Percentiles rank a stretch among this genome's conserved stretches.
phyloP scores from a whole-genome alignment of 371 early-diverging fungal genomes.

The Mortierella sp. region DNA sequence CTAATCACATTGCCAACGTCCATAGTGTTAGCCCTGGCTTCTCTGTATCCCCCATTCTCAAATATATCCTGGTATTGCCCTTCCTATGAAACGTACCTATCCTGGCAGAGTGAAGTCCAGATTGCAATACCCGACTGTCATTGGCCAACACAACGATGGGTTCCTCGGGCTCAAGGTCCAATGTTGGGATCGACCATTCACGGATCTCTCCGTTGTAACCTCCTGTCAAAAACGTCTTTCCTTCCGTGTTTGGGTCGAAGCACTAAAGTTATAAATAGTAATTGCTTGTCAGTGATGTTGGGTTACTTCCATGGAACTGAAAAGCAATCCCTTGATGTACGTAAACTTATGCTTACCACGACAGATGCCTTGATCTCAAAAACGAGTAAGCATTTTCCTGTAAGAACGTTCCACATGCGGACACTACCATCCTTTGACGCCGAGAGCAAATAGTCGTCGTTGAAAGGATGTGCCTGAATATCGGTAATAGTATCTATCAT shows the following conservation, averaged over 20 bases:
- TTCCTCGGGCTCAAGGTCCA: slow-evolving; percentile 55
- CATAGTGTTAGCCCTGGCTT: background rate
- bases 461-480: slow-evolving; percentile 79
- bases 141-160: slow-evolving; percentile 32
- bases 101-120: slow-evolving; percentile 47
- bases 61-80: background rate
- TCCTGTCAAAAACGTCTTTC: slow-evolving; percentile 70
- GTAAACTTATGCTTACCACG: slow-evolving; percentile 59
- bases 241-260: slow-evolving; percentile 66
- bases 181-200: slow-evolving; percentile 70
- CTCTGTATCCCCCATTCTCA: background rate
- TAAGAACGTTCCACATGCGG: slow-evolving; percentile 90
- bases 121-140: slow-evolving; percentile 40
- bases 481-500: slow-evolving; percentile 71
- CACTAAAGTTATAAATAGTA: slow-evolving; percentile 58
- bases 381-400: slow-evolving; percentile 70
- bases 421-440: slow-evolving; percentile 88
- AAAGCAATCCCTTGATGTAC: no score
- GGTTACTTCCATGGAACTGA: background rate
- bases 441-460: slow-evolving; percentile 78
- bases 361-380: slow-evolving; percentile 76
- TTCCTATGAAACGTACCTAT: slow-evolving; percentile 29
- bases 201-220: slow-evolving; percentile 68
- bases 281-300: background rate
- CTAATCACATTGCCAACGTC: slow-evolving; percentile 9